Percentiles rank a stretch among this genome's conserved stretches.
These are phyloP conservation scores for Tillandsia leiboldiana DNA, from an alignment of 176 grass and related monocot genomes.

Conservation along the genomic window DNA sequence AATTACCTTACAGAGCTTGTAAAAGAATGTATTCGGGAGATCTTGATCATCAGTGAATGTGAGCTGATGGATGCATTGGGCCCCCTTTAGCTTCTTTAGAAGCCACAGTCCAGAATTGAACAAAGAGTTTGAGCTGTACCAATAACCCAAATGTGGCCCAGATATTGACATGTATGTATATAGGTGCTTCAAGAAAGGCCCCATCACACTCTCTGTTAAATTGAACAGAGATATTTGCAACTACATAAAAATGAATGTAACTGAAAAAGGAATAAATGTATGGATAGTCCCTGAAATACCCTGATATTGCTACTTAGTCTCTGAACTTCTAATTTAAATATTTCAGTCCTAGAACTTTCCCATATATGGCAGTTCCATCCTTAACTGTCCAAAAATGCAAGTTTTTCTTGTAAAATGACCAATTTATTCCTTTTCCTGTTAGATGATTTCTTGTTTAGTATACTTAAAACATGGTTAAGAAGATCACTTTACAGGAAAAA, in stretches of 20 bases:
- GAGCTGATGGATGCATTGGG: conserved; percentile 87
- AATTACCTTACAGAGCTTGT: conserved; percentile 72
- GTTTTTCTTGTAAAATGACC: no score
- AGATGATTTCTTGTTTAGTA: no score
- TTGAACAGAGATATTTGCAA: conserved; percentile 1
- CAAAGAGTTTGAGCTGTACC: conserved; percentile 82
- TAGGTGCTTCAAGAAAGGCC: conserved; percentile 66
- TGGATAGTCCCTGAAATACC: no score
- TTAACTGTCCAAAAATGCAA: no score
- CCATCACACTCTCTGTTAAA: conserved; percentile 50
- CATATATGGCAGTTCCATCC: no score
- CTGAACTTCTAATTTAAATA: no score
- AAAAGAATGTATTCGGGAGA: conserved; percentile 73
- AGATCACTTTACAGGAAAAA: no score
- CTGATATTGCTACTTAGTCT: no score
- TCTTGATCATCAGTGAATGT: conserved; percentile 76
- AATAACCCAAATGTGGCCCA: conserved; percentile 86
- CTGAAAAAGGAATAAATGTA: no score
- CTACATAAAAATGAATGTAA: background rate
- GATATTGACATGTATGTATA: conserved; percentile 89
- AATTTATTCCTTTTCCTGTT: no score
- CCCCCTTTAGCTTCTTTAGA: conserved; percentile 71
- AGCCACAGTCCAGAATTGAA: conserved; percentile 96
- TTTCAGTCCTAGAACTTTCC: no score
- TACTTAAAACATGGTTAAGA: no score